Evolutionary conservation across 192 early-diverging fungal genomes (phyloP), one percentile per base, ranked within the genome.

Genomic region (Chytriomyces sp.): DNA sequence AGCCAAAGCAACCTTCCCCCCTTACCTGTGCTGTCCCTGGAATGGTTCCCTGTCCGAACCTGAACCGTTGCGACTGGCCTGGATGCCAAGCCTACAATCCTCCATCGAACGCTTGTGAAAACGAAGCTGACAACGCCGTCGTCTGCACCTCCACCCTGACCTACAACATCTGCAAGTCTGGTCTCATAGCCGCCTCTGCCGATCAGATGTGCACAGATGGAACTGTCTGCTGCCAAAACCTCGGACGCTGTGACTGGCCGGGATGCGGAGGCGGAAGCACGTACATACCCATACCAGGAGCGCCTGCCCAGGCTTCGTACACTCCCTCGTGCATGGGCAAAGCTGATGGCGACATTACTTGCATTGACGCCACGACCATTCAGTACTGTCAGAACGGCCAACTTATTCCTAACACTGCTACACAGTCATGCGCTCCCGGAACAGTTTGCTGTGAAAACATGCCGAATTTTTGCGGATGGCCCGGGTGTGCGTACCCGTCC

Each of bases 391-490:
- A 3, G 22, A 61, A 61, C 25, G 12, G 4, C 17, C 32, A 4
- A 4, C 26, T 17, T 36, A 22, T 30, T 52, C 28, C 40, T 31
- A 49, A 40, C 25, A 17, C 52, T 8, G 39, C 34, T 5, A 4
- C 34, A 0, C 65, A 68, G 39, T 26, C 12, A 7, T 65, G 63
- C 41, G 39, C 63, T n/a, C n/a, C 12, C 8, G 63, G 63, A 65
- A 65, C 63, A 26, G 41, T 65, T 10, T 68, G 65, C 34, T 68
- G 65, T 30, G 39, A 64, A 28, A 64, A 64, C 62, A 10, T 68
- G 7, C 32, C 19, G 14, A 26, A 26, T 3, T 7, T 5, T 2
- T 68, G 65, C 37, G 65, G 65, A 37, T 68, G 52, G 31, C 52
- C 52, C 31, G 65, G 65, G 19, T 68, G 65, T 28, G 33, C 17